These are phyloP conservation scores for Lactifluus rugatus DNA, from an alignment of 768 basidiomycete species.

Conservation along the genomic window DNA sequence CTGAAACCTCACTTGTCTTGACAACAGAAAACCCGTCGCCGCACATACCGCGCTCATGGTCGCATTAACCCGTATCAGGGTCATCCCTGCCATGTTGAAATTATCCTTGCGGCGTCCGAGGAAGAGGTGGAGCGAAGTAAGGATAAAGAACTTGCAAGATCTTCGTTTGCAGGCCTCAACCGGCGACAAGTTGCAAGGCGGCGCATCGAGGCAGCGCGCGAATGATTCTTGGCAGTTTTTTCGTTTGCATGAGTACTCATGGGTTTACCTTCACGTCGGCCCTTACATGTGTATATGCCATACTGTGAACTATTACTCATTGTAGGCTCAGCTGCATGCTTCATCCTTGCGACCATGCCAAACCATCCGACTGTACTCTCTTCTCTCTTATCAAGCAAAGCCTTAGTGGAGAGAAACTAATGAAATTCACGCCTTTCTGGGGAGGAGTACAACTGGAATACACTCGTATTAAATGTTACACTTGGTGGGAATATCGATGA, in stretches of 20 bases:
- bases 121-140: slow-evolving; percentile 88
- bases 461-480: not conserved
- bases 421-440: not conserved
- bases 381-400: not conserved
- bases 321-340: not conserved
- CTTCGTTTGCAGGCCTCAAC: slow-evolving; percentile 60
- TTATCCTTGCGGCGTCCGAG: slow-evolving; percentile 74
- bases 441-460: too few species aligned
- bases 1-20: not conserved
- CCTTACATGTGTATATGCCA: slow-evolving; percentile 19
- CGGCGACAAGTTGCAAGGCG: slow-evolving; percentile 79
- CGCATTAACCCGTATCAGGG: slow-evolving; percentile 99
- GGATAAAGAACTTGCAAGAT: slow-evolving; percentile 53
- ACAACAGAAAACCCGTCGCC: slow-evolving; percentile 90
- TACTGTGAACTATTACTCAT: slow-evolving; percentile 12
- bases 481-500: not conserved
- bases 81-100: slow-evolving; percentile 93
- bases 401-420: not conserved
- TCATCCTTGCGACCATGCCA: not conserved
- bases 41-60: slow-evolving; percentile 97
- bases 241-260: slow-evolving; percentile 16
- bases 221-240: slow-evolving; percentile 31
- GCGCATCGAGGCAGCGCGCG: slow-evolving; percentile 76
- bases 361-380: not conserved
- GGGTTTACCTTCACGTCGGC: slow-evolving; percentile 20